phyloP scores from a whole-genome alignment of 139 green algal genomes.

The Trebouxia sp. region DNA sequence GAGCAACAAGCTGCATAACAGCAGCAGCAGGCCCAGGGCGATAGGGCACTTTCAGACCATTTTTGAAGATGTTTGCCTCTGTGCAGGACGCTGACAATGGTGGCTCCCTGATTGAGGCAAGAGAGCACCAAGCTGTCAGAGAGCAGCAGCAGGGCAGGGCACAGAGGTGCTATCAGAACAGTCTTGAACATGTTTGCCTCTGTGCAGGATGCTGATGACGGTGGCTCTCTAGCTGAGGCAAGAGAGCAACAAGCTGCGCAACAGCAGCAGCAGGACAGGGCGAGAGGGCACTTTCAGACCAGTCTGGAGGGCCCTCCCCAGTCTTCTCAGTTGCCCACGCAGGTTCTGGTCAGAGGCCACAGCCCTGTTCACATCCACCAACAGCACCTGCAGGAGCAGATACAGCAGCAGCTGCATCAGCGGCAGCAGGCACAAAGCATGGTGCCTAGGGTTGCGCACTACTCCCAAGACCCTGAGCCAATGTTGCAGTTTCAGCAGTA shows the following conservation, averaged over 20 bases:
- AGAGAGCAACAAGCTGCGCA: too few species aligned
- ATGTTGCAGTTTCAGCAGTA: conserved; percentile 8
- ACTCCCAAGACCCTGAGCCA: not conserved
- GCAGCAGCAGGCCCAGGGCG: too few species aligned
- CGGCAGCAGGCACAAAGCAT: not conserved
- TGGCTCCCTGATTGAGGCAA: too few species aligned
- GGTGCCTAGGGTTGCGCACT: conserved; percentile 1
- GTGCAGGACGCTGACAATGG: not conserved
- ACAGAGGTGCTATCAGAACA: too few species aligned
- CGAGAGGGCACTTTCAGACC: not conserved
- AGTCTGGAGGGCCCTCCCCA: not conserved
- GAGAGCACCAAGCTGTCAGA: too few species aligned
- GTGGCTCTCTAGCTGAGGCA: too few species aligned
- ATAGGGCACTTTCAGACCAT: too few species aligned
- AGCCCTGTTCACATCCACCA: not conserved
- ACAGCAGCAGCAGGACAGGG: too few species aligned
- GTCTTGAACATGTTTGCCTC: too few species aligned
- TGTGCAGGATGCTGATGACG: not conserved
- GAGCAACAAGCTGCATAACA: too few species aligned
- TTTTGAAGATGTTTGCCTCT: too few species aligned
- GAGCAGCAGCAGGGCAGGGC: too few species aligned
- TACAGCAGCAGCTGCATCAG: not conserved
- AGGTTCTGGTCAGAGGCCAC: conserved; percentile 5
- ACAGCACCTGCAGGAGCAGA: not conserved
- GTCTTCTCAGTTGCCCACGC: not conserved